Evolutionary conservation across 2,329 filamentous ascomycete species (phyloP), one percentile per base, ranked within the genome.

Genomic region (Fusarium buxicola): DNA sequence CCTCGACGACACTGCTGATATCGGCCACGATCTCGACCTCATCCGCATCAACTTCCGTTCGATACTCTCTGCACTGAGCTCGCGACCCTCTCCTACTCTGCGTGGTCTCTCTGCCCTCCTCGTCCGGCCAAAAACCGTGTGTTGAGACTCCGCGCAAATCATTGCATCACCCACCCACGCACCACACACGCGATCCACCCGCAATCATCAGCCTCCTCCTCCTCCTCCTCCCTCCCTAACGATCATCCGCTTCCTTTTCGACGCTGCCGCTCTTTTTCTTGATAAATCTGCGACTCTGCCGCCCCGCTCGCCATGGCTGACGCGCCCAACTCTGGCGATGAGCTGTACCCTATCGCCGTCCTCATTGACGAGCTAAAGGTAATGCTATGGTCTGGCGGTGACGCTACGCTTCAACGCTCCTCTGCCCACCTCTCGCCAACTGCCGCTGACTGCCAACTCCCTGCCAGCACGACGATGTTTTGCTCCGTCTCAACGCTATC

Each of bases 311-410:
- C 79, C 79, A 98, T 98, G 94, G 92, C 87, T 81, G 87, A 97
- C 82, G 90, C 90, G 81, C 86, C 89, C 79, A 92, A 90, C 81
- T 89, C 94, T 84, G 96, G 90, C 80, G 95, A 99, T 82, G 96
- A 98, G 89, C 93, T 99, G 75, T 99, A 98, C 81, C 95, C 95
- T 78, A 99, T 99, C 84, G 95, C 96, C 76, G 95, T 99, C 71
- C 89, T 99, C 81, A 99, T 99, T 81, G 95, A 99, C 80, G 95
- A 99, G 87, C 86, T 99, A 75, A 99, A 97, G 92, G 94, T 97
- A 87, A 57, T 63, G 58, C 48, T 44, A 54, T 45, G 18, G 34
- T 66, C 62, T 73, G 79, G 74, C 68, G 66, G 62, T 69, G 60
- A 70, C 63, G 64, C 59, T 64, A 66, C 61, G 62, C 54, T 64